phyloP scores from a whole-genome alignment of 192 early-diverging fungal species.

The Coemansia sp. region DNA sequence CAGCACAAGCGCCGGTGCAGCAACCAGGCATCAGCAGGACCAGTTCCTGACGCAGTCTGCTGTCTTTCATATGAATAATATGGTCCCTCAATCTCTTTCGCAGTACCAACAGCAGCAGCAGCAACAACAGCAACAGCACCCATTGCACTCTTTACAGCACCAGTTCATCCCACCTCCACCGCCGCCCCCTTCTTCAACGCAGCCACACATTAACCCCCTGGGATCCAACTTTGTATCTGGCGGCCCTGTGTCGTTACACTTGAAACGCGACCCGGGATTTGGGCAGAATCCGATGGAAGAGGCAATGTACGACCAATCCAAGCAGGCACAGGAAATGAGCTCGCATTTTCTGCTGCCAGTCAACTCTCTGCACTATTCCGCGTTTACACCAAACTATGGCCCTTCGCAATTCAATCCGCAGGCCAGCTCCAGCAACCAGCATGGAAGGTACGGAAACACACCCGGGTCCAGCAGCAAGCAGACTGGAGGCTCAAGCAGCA shows the following conservation, averaged over 20 bases:
- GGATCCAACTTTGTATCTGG: conserved; percentile 22
- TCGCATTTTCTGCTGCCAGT: conserved; percentile 42
- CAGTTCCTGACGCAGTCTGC: conserved; percentile 6
- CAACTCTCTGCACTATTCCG: conserved; percentile 32
- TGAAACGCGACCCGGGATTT: conserved; percentile 54
- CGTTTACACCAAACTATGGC: conserved; percentile 12
- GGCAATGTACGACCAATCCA: conserved; percentile 41
- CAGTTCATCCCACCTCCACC: conserved; percentile 16
- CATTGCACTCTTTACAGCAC: conserved; percentile 10
- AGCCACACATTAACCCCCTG: conserved; percentile 44
- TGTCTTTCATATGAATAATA: not conserved
- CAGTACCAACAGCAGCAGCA: not conserved
- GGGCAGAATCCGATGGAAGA: conserved; percentile 35
- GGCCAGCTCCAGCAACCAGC: conserved; percentile 23
- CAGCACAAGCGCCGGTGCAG: conserved; percentile 8
- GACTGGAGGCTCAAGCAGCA: not conserved
- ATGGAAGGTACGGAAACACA: not conserved
- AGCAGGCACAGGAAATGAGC: conserved; percentile 49
- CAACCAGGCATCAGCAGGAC: conserved; percentile 9
- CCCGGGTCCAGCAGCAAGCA: conserved; percentile 25
- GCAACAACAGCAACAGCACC: conserved; percentile 15
- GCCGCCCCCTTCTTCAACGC: conserved; percentile 11
- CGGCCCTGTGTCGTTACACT: conserved; percentile 45
- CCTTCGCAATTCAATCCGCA: conserved; percentile 5
- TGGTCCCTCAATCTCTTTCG: conserved; percentile 1